These are phyloP conservation scores for Globisporangium polare DNA, from an alignment of 352 stramenopile species.

Conservation along the genomic window DNA sequence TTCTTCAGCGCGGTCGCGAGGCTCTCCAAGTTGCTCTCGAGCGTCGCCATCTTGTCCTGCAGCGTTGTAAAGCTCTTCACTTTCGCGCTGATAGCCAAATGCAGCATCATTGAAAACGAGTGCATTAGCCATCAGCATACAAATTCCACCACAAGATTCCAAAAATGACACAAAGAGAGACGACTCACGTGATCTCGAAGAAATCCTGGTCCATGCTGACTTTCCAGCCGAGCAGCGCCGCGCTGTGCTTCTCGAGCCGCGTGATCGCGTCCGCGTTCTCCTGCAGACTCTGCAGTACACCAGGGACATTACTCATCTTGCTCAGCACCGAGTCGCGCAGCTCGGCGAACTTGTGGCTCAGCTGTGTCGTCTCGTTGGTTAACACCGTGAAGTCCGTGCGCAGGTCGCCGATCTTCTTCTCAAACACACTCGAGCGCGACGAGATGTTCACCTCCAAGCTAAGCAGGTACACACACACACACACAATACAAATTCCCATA, in stretches of 20 bases:
- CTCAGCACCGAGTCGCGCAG: constrained; percentile 38
- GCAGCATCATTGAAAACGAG: background rate
- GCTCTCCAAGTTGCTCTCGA: constrained; percentile 61
- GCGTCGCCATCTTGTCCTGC: constrained; percentile 47
- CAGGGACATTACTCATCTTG: constrained; percentile 25
- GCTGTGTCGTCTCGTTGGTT: constrained; percentile 32
- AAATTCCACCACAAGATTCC: background rate
- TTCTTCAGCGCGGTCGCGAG: constrained; percentile 37
- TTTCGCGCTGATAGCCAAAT: constrained; percentile 23
- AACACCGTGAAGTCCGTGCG: constrained; percentile 54
- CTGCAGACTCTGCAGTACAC: constrained; percentile 30
- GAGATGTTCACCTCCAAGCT: constrained; percentile 64
- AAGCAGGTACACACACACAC: background rate
- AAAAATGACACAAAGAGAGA: background rate
- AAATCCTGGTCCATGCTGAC: constrained; percentile 61
- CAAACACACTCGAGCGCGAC: constrained; percentile 43
- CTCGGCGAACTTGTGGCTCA: constrained; percentile 44
- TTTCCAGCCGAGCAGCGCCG: constrained; percentile 56
- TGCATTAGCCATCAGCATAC: background rate
- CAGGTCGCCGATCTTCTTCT: constrained; percentile 65
- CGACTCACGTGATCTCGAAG: constrained; percentile 35
- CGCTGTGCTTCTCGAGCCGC: constrained; percentile 72
- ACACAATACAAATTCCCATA: background rate
- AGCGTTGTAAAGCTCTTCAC: constrained; percentile 46
- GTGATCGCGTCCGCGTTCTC: constrained; percentile 52